A percentile compares a stretch with the other conserved stretches of the same genome.
These are phyloP conservation scores for Balakata baccata DNA, from an alignment of 345 rosid genomes.

Conservation along the genomic window DNA sequence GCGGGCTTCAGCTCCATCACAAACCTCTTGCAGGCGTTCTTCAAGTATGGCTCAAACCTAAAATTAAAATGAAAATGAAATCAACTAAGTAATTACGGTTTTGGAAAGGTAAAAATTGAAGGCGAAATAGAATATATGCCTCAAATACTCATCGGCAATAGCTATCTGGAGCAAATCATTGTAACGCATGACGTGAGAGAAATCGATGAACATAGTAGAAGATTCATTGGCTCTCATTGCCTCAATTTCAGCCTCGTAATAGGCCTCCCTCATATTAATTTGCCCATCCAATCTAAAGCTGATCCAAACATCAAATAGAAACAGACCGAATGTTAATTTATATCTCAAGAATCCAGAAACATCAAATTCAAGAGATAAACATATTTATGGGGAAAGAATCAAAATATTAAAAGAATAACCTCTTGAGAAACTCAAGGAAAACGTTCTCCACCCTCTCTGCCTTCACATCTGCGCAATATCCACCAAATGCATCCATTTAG, in stretches of 20 bases:
- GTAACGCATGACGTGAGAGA: conserved; percentile 78
- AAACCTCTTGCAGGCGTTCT: conserved; percentile 87
- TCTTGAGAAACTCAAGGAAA: conserved; percentile 84
- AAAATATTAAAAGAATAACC: conserved; percentile 31
- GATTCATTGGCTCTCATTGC: conserved; percentile 69
- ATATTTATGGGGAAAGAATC: too few species aligned
- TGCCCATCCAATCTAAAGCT: conserved; percentile 55
- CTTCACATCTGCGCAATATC: conserved; percentile 68
- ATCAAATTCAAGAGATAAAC: neutral
- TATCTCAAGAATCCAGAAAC: neutral
- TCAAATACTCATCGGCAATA: conserved; percentile 73
- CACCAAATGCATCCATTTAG: conserved; percentile 66
- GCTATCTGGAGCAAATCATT: conserved; percentile 79
- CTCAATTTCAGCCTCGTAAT: conserved; percentile 71
- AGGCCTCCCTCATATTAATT: conserved; percentile 40
- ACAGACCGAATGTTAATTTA: neutral
- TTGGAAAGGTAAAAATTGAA: neutral
- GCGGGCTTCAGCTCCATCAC: conserved; percentile 74
- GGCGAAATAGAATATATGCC: conserved; percentile 31
- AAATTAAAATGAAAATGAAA: neutral
- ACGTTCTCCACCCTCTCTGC: conserved; percentile 80
- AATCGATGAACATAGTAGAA: conserved; percentile 78
- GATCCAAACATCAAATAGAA: conserved; percentile 17
- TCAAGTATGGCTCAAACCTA: conserved; percentile 76
- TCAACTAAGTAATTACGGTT: neutral